These are phyloP conservation scores for Torrubiella hemipterigena DNA, from an alignment of 2,329 filamentous ascomycete species.

Conservation along the genomic window DNA sequence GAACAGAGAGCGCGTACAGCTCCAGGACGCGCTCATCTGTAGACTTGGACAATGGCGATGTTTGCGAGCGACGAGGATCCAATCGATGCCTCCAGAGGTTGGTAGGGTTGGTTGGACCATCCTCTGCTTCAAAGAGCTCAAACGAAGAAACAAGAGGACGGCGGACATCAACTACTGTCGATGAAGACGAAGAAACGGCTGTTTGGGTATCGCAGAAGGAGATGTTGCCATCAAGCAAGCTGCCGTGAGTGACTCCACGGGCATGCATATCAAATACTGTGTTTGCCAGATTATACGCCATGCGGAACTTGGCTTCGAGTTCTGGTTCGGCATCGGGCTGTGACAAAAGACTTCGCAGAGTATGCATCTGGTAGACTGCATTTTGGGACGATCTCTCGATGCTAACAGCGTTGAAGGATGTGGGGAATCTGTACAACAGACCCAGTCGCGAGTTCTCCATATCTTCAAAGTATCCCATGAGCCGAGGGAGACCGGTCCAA, in stretches of 20 bases:
- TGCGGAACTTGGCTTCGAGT: slow-evolving; percentile 63
- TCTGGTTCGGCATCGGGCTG: slow-evolving; percentile 46
- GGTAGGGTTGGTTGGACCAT: slow-evolving; percentile 7
- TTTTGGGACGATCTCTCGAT: slow-evolving; percentile 38
- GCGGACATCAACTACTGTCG: slow-evolving; percentile 47
- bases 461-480: slow-evolving; percentile 66
- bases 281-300: slow-evolving; percentile 61
- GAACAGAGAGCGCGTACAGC: slow-evolving; percentile 60
- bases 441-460: slow-evolving; percentile 57
- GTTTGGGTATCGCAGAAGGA: slow-evolving; percentile 46
- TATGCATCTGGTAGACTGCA: slow-evolving; percentile 37
- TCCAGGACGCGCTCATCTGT: slow-evolving; percentile 50
- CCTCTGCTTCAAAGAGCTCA: slow-evolving; percentile 47
- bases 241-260: slow-evolving; percentile 57
- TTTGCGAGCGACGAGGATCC: slow-evolving; percentile 38
- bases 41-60: slow-evolving; percentile 34
- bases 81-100: slow-evolving; percentile 48
- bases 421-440: slow-evolving; percentile 63
- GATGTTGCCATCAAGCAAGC: slow-evolving; percentile 55
- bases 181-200: slow-evolving; percentile 25
- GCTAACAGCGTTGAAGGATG: slow-evolving; percentile 46
- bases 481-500: slow-evolving; percentile 48
- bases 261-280: slow-evolving; percentile 65
- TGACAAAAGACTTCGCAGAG: slow-evolving; percentile 40
- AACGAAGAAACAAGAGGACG: slow-evolving; percentile 62